Evolutionary conservation across 371 early-diverging fungal genomes (phyloP).

Genomic region (Rhizopus arrhizus): DNA sequence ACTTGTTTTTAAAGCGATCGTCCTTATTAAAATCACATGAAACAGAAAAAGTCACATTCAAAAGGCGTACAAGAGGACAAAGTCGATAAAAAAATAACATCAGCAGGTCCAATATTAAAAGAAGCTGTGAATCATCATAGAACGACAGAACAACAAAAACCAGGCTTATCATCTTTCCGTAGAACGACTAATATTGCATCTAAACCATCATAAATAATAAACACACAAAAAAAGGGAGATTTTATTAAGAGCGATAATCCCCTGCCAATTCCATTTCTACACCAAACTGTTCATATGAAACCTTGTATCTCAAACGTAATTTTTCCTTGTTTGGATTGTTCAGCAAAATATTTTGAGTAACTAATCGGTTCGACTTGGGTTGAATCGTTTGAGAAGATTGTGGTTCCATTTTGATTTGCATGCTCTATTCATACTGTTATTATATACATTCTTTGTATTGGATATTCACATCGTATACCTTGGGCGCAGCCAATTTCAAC

Average conservation of each 20-base stretch:
- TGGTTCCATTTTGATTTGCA: constrained; percentile 72
- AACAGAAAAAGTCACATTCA: background rate
- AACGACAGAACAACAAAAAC: background rate
- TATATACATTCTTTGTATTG: background rate
- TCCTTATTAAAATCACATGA: too few relatives aligned
- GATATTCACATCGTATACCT: constrained; percentile 27
- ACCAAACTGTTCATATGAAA: constrained; percentile 72
- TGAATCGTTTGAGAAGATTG: constrained; percentile 62
- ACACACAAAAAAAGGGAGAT: background rate
- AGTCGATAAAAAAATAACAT: too few relatives aligned
- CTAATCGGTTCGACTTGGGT: constrained; percentile 59
- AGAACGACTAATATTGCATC: background rate
- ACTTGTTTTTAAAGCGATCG: too few relatives aligned
- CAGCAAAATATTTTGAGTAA: constrained; percentile 60
- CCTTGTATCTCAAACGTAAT: constrained; percentile 70
- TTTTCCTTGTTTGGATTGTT: constrained; percentile 58
- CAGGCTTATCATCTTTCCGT: constrained; percentile 1
- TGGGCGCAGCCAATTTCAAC: constrained; percentile 60
- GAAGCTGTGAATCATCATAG: background rate
- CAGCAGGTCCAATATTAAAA: background rate
- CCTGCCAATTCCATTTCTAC: constrained; percentile 73
- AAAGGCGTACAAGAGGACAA: background rate
- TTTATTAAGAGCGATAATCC: constrained; percentile 43
- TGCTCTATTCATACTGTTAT: constrained; percentile 32
- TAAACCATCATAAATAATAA: background rate